Percentiles rank a stretch among this genome's conserved stretches.
Conservation (phyloP, 352 stramenopile species). For the Phytophthora pseudosyringae region DNA sequence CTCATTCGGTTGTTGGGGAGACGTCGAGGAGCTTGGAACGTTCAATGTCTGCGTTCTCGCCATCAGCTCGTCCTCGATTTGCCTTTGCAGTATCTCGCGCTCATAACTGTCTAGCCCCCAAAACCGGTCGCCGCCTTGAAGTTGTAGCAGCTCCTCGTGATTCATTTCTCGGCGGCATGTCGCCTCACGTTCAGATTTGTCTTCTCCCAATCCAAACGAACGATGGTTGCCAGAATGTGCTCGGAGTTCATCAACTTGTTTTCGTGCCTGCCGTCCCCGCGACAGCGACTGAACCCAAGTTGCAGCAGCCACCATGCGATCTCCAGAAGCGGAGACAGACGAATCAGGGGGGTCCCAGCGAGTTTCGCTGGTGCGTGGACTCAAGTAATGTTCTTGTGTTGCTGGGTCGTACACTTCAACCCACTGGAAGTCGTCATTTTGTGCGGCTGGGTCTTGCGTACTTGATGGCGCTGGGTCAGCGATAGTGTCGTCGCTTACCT, state of each 20-base stretch:
- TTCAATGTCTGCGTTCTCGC: slow-evolving; percentile 13
- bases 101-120: slow-evolving; percentile 58
- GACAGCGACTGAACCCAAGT: slow-evolving; percentile 67
- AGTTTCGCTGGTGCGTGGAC: slow-evolving; percentile 48
- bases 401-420: slow-evolving; percentile 72
- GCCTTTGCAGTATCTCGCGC: slow-evolving; percentile 46
- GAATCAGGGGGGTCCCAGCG: slow-evolving; percentile 51
- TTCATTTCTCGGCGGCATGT: slow-evolving; percentile 56
- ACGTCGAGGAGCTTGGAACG: background rate
- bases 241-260: slow-evolving; percentile 23
- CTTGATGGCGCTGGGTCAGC: background rate
- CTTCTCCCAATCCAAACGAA: background rate
- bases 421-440: slow-evolving; percentile 32
- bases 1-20: background rate
- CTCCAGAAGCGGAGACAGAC: slow-evolving; percentile 46
- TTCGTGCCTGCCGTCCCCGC: slow-evolving; percentile 45
- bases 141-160: slow-evolving; percentile 60
- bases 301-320: slow-evolving; percentile 52
- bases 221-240: background rate
- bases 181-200: slow-evolving; percentile 37
- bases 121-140: slow-evolving; percentile 52
- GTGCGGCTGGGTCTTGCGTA: background rate
- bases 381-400: slow-evolving; percentile 66
- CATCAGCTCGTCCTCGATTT: slow-evolving; percentile 54
- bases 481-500: background rate